Evolutionary conservation across 495 filamentous ascomycete genomes (phyloP), one percentile per base, ranked within the genome.

Genomic region (Penicillium pancosmium): DNA sequence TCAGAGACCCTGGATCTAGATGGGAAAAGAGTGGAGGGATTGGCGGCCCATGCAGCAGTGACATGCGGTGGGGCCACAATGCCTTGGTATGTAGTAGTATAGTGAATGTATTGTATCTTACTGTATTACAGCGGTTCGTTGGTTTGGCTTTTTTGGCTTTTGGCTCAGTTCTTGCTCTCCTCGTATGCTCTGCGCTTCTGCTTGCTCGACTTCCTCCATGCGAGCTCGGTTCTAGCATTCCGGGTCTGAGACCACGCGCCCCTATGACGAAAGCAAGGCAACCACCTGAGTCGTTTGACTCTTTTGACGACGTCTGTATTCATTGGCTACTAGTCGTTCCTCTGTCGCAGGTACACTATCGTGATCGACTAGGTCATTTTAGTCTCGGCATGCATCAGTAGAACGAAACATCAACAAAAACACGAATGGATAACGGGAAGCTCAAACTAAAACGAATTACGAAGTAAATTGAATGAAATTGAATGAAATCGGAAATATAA

Each of bases 1-100:
- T 71, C 63, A 69, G 66, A 67, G 63, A 71, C 68, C 68, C 68
- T 70, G 62, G 59, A 71, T 68, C 61, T 65, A 65, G 68, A 66
- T 64, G 63, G 56, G 59, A 57, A 56, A 58, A 61, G 41, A 44
- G 41, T 38, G 15, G 67, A 68, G 59, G 61, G 59, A 65, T 63
- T 61, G 58, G 61, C 55, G 68, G 68, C 43, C 68, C 60, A 68
- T 70, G 68, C 68, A 61, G 50, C 41, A 54, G 59, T 61, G 58
- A 61, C 58, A 61, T 61, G 58, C 47, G 50, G 52, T 52, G 52
- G 58, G 50, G 57, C 47, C 12, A 27, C 46, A 16, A 46, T 12
- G 41, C n/a, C 41, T 46, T 18, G 41, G 41, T 46, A 46, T 21
- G 10, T 13, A 16, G 6, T 46, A 19, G 23, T 23, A 23, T 23